Evolutionary conservation across 768 basidiomycete species (phyloP).

Genomic region (Mycena pura): DNA sequence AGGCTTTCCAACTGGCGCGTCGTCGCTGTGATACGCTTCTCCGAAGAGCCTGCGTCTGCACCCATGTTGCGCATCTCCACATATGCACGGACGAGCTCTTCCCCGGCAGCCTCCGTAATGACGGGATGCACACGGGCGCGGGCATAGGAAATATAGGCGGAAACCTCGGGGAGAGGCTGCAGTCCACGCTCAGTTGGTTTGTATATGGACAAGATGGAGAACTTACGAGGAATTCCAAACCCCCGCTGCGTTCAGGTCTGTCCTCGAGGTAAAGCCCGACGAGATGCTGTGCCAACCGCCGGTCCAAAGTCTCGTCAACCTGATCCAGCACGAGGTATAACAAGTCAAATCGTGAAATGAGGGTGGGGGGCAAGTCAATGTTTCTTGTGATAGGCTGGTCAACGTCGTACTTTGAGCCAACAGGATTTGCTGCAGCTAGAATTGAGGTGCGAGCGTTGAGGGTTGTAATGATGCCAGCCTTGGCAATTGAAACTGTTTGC

Average conservation of each 20-base stretch:
- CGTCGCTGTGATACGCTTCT: constrained; percentile 97
- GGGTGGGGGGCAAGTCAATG: constrained; percentile 95
- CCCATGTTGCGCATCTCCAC: constrained; percentile 95
- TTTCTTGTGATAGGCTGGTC: constrained; percentile 92
- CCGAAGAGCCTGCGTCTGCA: constrained; percentile 82
- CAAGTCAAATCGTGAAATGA: constrained; percentile 97
- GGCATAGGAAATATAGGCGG: constrained; percentile 94
- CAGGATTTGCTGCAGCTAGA: constrained; percentile 96
- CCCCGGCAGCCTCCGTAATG: constrained; percentile 84
- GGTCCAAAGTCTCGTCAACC: constrained; percentile 87
- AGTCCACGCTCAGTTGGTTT: background rate
- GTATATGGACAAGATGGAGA: background rate
- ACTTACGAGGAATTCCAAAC: constrained; percentile 79
- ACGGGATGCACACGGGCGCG: constrained; percentile 84
- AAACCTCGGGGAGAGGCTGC: constrained; percentile 88
- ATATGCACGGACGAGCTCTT: constrained; percentile 87
- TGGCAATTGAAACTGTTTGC: constrained; percentile 99
- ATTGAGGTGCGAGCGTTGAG: constrained; percentile 98
- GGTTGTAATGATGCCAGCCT: constrained; percentile 98
- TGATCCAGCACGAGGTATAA: constrained; percentile 95
- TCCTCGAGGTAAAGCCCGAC: constrained; percentile 96
- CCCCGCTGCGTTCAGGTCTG: constrained; percentile 64
- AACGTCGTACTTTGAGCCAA: constrained; percentile 94
- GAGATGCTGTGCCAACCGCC: constrained; percentile 89
- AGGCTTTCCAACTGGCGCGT: constrained; percentile 97